A percentile compares a stretch with the other conserved stretches of the same genome.
These are phyloP conservation scores for Fraxinus nigra DNA, from an alignment of 305 asterid genomes.

Conservation along the genomic window DNA sequence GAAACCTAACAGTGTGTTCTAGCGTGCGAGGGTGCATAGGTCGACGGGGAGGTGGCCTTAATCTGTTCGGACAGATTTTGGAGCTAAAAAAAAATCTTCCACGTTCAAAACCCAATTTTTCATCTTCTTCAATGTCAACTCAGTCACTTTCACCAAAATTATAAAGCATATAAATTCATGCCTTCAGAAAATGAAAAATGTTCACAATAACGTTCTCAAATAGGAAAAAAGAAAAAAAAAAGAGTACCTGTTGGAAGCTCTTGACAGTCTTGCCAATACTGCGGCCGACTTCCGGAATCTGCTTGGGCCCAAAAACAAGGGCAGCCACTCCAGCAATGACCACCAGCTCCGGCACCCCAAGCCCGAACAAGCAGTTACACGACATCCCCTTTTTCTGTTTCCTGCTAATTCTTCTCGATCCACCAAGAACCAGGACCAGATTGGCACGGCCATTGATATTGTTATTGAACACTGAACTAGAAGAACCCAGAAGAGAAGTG, in stretches of 20 bases:
- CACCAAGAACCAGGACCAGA: neutral
- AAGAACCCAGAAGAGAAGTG: neutral
- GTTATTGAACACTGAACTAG: neutral
- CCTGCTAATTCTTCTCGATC: neutral
- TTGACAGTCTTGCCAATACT: slow-evolving; percentile 85
- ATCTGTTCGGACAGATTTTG: neutral
- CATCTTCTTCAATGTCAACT: neutral
- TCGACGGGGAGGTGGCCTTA: neutral
- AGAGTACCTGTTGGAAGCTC: slow-evolving; percentile 81
- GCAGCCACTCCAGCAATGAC: slow-evolving; percentile 85
- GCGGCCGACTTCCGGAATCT: slow-evolving; percentile 84
- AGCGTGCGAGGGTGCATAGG: neutral
- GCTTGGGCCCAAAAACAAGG: slow-evolving; percentile 80
- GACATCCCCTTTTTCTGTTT: slow-evolving; percentile 44
- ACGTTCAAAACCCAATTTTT: neutral
- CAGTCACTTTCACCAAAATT: neutral
- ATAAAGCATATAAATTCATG: neutral
- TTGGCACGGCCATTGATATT: neutral
- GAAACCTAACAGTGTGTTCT: neutral
- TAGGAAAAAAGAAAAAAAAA: neutral
- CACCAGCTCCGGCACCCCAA: slow-evolving; percentile 88
- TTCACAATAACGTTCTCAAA: neutral
- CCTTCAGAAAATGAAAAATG: neutral
- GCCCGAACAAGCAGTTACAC: slow-evolving; percentile 76
- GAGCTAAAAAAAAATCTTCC: neutral